Evolutionary conservation across 1,284 basidiomycete genomes (phyloP), one percentile per base, ranked within the genome.

Genomic region (Heterobasidion annosum): DNA sequence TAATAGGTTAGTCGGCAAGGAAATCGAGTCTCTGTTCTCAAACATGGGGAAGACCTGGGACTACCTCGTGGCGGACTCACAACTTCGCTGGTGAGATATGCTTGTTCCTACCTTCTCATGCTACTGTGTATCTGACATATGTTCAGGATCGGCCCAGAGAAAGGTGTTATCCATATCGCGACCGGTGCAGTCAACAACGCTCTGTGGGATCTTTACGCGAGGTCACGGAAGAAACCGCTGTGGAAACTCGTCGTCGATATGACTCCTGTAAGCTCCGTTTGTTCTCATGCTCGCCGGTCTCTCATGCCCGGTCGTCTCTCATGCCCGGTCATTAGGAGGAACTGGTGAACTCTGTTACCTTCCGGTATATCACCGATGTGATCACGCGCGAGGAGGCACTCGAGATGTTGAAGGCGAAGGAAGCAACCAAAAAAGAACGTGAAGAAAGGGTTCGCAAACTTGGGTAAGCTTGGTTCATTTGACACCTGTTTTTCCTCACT

Each of bases 331-430:
- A 57, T 34, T 56, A 88, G 83, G 91, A 93, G 68, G 93, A 97
- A 68, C 77, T 97, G 32, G 92, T 98, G 34, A 76, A 78, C 51
- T 83, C 91, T 3, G 83, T 88, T 2, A 82, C 91, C 1, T 98
- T 93, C 77, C 79, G 91, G 43, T 97, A 98, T 72, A 94, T 98
- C 66, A 88, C 93, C 5, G 95, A 98, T 67, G 92, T 85, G 2
- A 88, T 98, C 67, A 95, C 93, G 15, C 85, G 81, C 48, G 91
- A 92, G 52, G 94, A 98, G 67, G 94, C 95, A 1, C 72, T 97
- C 44, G 79, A 76, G 34, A 81, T 97, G 72, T 80, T 98, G 59
- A 88, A 85, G 68, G 79, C 77, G 52, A 88, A 85, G 60, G 88
- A 85, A 64, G 75, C 81, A 0, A 81, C 81, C 19, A 97, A 96